These are phyloP conservation scores for Orbilia brochopaga DNA, from an alignment of 2,329 filamentous ascomycete species.

Conservation along the genomic window DNA sequence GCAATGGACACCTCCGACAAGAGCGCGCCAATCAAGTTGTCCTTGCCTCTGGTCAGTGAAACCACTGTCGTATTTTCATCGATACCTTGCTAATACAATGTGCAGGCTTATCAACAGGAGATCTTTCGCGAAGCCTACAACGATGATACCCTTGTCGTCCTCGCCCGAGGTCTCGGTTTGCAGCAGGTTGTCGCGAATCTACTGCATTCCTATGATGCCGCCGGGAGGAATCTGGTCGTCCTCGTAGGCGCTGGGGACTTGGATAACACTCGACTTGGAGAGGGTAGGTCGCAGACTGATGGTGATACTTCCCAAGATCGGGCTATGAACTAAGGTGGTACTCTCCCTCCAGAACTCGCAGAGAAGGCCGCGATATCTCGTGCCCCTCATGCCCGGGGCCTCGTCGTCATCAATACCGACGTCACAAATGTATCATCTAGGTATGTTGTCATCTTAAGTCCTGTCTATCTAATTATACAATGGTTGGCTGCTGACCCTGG, in stretches of 20 bases:
- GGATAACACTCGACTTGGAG: slow-evolving; percentile 96
- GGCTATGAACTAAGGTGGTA: not conserved
- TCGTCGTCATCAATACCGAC: slow-evolving; percentile 94
- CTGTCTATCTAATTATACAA: not conserved
- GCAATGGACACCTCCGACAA: slow-evolving; percentile 7
- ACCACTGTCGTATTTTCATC: not conserved
- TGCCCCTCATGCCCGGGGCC: slow-evolving; percentile 77
- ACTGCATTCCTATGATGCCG: slow-evolving; percentile 93
- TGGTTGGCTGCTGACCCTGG: slow-evolving; percentile 4
- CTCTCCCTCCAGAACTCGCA: slow-evolving; percentile 68
- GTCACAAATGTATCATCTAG: slow-evolving; percentile 80
- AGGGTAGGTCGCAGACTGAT: slow-evolving; percentile 61
- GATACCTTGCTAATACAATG: slow-evolving; percentile 3
- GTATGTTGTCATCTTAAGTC: slow-evolving; percentile 55
- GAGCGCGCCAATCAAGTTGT: slow-evolving; percentile 71
- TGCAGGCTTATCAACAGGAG: slow-evolving; percentile 86
- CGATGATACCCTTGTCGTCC: slow-evolving; percentile 91
- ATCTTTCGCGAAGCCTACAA: slow-evolving; percentile 87
- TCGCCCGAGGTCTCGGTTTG: slow-evolving; percentile 89
- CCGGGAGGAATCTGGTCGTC: slow-evolving; percentile 89
- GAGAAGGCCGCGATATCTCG: slow-evolving; percentile 93
- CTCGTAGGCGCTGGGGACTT: slow-evolving; percentile 87
- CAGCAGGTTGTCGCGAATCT: slow-evolving; percentile 93
- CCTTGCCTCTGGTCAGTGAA: slow-evolving; percentile 70
- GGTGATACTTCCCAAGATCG: not conserved